Evolutionary conservation across 768 basidiomycete species (phyloP).

Genomic region (Suillus subalutaceus): DNA sequence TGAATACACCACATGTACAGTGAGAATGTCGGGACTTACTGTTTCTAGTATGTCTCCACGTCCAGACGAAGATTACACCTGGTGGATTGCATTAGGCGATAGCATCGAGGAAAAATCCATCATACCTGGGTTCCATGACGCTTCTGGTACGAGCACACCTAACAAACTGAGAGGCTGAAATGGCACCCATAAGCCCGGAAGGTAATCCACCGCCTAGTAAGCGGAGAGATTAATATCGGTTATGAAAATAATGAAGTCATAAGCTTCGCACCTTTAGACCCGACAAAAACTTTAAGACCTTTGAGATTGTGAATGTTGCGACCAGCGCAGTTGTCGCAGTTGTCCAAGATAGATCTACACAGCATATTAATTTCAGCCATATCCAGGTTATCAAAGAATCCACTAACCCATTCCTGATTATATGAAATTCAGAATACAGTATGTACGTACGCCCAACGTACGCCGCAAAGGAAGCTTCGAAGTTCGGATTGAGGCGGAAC

Average conservation of each 20-base stretch:
- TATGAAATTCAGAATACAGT: not conserved
- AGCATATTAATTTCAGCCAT: not conserved
- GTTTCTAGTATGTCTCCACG: conserved; percentile 26
- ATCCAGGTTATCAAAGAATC: not conserved
- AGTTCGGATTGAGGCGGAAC: not conserved
- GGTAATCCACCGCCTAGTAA: conserved; percentile 18
- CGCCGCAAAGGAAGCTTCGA: not conserved
- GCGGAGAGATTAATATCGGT: not conserved
- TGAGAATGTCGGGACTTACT: conserved; percentile 5
- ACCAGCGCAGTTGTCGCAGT: conserved; percentile 6
- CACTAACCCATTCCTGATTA: conserved; percentile 1
- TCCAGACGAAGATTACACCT: conserved; percentile 25
- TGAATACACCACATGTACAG: not conserved
- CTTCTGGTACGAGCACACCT: conserved; percentile 19
- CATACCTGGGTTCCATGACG: conserved; percentile 25
- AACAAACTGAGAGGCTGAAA: conserved; percentile 19
- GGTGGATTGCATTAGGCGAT: not conserved
- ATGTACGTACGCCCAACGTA: not conserved
- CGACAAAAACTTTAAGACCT: conserved; percentile 18
- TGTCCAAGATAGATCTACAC: conserved; percentile 15
- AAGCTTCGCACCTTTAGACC: conserved; percentile 20
- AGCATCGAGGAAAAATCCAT: not conserved
- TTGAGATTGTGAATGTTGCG: conserved; percentile 14
- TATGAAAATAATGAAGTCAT: not conserved
- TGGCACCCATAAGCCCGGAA: conserved; percentile 25